phyloP scores from a whole-genome alignment of 164 flowering plant species.

The Magnolia sinica region DNA sequence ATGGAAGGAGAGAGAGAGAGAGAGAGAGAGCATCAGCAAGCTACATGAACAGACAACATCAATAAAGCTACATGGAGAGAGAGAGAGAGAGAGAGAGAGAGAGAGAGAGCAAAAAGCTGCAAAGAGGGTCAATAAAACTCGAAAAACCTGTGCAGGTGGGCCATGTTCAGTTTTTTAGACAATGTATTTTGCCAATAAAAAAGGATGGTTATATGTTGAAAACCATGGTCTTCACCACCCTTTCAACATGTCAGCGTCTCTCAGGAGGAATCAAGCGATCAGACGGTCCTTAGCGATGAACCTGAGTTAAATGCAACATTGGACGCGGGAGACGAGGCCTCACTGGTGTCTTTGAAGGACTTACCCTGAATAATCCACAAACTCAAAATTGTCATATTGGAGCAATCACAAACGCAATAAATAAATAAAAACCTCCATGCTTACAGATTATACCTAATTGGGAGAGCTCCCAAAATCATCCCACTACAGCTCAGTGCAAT shows the following conservation, averaged over 20 bases:
- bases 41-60: neutral
- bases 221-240: slow-evolving; percentile 18
- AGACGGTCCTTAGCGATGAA: neutral
- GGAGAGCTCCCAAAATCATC: slow-evolving; percentile 66
- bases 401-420: neutral
- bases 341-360: slow-evolving; percentile 99
- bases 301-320: slow-evolving; percentile 15
- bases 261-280: slow-evolving; percentile 12
- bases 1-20: no score
- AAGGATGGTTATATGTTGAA: slow-evolving; percentile 11
- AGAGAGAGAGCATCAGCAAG: no score
- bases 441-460: slow-evolving; percentile 54
- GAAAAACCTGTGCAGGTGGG: neutral
- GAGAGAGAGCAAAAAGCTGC: neutral
- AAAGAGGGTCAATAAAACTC: neutral
- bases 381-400: neutral
- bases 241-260: slow-evolving; percentile 12
- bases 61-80: neutral
- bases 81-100: slow-evolving; percentile 1
- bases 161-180: slow-evolving; percentile 12
- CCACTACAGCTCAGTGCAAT: slow-evolving; percentile 89
- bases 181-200: slow-evolving; percentile 9
- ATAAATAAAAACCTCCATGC: neutral
- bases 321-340: slow-evolving; percentile 75
- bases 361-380: slow-evolving; percentile 54